Percentiles rank a stretch among this genome's conserved stretches.
phyloP scores from a whole-genome alignment of 139 green algal species.

The Micractinium conductrix region DNA sequence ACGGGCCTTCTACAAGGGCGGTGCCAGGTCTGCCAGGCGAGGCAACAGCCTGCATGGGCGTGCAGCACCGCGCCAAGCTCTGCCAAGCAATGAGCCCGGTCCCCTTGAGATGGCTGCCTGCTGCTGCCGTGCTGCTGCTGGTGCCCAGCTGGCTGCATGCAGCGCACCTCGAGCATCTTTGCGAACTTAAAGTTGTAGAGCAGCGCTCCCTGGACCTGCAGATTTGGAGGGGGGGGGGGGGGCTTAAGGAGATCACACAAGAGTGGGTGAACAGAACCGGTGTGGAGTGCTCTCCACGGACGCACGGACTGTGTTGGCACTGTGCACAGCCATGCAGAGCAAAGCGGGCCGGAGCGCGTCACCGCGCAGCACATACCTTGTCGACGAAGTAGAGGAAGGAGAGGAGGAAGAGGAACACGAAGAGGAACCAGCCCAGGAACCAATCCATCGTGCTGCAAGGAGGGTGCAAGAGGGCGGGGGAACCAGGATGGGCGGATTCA shows the following conservation, averaged over 20 bases:
- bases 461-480: not conserved
- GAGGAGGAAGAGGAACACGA: slow-evolving; percentile 63
- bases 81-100: not conserved
- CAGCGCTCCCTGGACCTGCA: slow-evolving; percentile 60
- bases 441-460: slow-evolving; percentile 53
- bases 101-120: not conserved
- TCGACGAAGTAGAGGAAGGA: slow-evolving; percentile 61
- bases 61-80: not conserved
- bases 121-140: not conserved
- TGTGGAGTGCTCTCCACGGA: no score
- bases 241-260: no score
- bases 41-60: not conserved
- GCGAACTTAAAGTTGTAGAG: slow-evolving; percentile 69
- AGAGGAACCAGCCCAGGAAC: slow-evolving; percentile 56
- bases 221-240: no score
- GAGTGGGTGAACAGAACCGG: no score
- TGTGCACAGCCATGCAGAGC: no score
- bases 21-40: no score
- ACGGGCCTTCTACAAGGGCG: no score
- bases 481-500: no score
- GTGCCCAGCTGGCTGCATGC: not conserved
- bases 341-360: no score
- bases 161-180: slow-evolving; percentile 41
- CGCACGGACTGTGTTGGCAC: no score
- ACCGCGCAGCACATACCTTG: no score